Base-by-base conservation (phyloP, 169 alveolate genomes). In the Plasmodium blacklocki region DNA sequence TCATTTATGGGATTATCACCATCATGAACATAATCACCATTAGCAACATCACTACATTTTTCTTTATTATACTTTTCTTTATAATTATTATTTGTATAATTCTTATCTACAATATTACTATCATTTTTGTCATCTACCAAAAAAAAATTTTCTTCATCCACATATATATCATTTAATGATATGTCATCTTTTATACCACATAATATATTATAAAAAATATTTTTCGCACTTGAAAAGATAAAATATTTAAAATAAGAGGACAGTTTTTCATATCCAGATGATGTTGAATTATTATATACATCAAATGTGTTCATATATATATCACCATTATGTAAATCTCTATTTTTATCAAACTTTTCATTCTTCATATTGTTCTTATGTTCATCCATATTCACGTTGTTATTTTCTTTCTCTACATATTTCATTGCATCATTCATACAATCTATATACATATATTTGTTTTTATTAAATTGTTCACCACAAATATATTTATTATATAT, bases 201-300 rank as follows among this genome's bases (percentile, higher is more conserved):
- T 50, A 68, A 2, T 11, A 86, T 86, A 14, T 86, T 86, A 58
- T 71, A 56, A 73, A 86, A 86, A 23, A 86, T 86, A 72, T 72
- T 86, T 43, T 86, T 86, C 1, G 62, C 86, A 4, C 75, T 63
- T 45, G 71, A 71, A 45, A 26, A 72, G 21, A 86, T 86, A 54
- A 86, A 86, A 43, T 52, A 86, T 73, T 73, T 70, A 52, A 86
- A 86, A 64, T 71, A 86, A 12, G 52, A 29, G 11, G 83, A 58
- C 15, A 83, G n/a, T 26, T 19, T 49, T 49, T 58, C 63, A 8
- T 39, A 39, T 39, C 47, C 47, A 0, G 47, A 39, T 7, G 43
- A 7, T 14, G 50, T 14, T 14, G 29, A 39, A 67, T 3, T 62
- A 18, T 0, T 14, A 62, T 62, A 6, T 12, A 1, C 2, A 19